Conservation (phyloP, 129 eudicot species). For the Flaveria robusta region DNA sequence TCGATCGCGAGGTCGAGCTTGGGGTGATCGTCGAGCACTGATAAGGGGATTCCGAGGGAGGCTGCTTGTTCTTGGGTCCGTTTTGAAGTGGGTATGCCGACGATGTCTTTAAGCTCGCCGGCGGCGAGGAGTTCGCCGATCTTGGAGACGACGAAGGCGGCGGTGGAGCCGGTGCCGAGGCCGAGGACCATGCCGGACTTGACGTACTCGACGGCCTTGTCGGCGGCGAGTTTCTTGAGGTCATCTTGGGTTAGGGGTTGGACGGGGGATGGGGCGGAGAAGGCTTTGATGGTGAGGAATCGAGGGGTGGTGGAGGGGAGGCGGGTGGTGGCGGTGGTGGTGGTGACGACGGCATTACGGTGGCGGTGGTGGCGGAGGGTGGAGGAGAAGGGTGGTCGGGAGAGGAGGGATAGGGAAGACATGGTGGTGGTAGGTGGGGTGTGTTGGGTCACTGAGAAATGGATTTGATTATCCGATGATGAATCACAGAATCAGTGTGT, state of each 20-base stretch:
- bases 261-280: constrained; percentile 60
- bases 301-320: constrained; percentile 38
- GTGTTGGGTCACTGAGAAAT: background rate
- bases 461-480: constrained; percentile 29
- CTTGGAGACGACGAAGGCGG: constrained; percentile 87
- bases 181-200: constrained; percentile 88
- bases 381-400: constrained; percentile 51
- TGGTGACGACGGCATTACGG: constrained; percentile 34
- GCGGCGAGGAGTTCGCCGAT: constrained; percentile 67
- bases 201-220: constrained; percentile 88
- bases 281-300: constrained; percentile 48
- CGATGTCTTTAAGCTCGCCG: constrained; percentile 63
- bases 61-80: constrained; percentile 83
- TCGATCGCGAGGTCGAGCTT: constrained; percentile 87
- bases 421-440: constrained; percentile 32
- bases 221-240: constrained; percentile 93
- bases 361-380: constrained; percentile 42
- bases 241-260: constrained; percentile 81
- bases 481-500: background rate
- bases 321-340: constrained; percentile 36
- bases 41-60: constrained; percentile 66
- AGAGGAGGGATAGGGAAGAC: constrained; percentile 42
- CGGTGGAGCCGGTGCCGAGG: constrained; percentile 98
- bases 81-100: constrained; percentile 89
- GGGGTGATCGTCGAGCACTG: constrained; percentile 80